These are phyloP conservation scores for Mycena crocata DNA, from an alignment of 768 basidiomycete species.

Conservation along the genomic window DNA sequence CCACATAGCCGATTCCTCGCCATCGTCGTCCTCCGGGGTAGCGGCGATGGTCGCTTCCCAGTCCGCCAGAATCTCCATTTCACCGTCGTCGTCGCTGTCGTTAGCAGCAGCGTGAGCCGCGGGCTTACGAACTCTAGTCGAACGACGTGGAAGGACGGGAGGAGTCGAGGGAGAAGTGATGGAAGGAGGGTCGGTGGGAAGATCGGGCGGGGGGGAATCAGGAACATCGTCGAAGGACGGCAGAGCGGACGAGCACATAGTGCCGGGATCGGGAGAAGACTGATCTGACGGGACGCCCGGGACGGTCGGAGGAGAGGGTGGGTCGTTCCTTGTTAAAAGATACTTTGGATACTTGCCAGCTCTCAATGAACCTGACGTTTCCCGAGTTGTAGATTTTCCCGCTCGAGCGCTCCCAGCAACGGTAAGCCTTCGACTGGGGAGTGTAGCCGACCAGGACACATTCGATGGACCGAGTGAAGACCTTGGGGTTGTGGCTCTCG, in stretches of 20 bases:
- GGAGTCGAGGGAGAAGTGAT: not conserved
- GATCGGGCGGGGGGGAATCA: not conserved
- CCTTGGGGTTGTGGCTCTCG: constrained; percentile 35
- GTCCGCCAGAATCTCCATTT: not conserved
- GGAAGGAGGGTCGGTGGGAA: not conserved
- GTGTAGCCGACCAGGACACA: constrained; percentile 21
- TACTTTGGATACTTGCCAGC: not conserved
- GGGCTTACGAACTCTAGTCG: not conserved
- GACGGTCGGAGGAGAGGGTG: not conserved
- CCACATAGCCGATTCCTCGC: not conserved
- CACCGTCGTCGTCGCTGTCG: not conserved
- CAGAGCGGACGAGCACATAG: not conserved
- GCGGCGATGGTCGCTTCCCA: not conserved
- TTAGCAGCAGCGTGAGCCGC: not conserved
- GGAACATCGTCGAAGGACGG: not conserved
- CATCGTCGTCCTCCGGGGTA: not conserved
- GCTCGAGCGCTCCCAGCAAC: constrained; percentile 33
- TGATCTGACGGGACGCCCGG: not conserved
- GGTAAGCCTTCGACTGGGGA: constrained; percentile 39
- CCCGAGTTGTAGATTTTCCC: constrained; percentile 6
- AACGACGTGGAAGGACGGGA: not conserved
- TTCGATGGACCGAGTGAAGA: constrained; percentile 29
- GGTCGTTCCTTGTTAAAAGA: not conserved
- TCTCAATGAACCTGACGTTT: not conserved
- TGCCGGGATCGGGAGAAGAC: not conserved